Evolutionary conservation across 495 filamentous ascomycete species (phyloP).

Genomic region (Immersiella caudata): DNA sequence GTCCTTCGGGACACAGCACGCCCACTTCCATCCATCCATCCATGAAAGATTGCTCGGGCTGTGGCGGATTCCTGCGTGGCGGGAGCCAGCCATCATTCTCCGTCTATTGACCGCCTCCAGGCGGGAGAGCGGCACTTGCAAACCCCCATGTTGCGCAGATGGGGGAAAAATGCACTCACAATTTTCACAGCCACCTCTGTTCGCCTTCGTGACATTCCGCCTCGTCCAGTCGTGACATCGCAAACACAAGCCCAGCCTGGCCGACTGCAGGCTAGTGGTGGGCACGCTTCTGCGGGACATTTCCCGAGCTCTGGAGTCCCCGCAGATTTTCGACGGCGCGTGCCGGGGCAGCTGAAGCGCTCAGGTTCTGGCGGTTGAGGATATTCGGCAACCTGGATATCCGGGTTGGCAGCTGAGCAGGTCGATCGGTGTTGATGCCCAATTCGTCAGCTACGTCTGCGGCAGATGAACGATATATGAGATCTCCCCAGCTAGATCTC

Average conservation of each 20-base stretch:
- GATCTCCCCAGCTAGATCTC: background rate
- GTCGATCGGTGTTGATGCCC: background rate
- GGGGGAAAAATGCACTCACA: background rate
- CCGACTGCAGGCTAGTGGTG: background rate
- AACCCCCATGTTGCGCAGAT: background rate
- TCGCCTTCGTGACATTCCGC: background rate
- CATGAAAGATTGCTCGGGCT: background rate
- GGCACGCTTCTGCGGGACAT: background rate
- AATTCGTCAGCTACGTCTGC: background rate
- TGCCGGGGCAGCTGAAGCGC: background rate
- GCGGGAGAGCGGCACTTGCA: background rate
- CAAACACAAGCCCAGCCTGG: background rate
- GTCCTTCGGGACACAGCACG: background rate
- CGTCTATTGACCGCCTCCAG: background rate
- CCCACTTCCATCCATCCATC: background rate
- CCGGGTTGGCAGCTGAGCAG: background rate
- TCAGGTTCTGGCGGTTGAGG: background rate
- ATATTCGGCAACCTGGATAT: background rate
- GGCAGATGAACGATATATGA: background rate
- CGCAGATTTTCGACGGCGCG: background rate
- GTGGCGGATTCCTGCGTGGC: constrained; percentile 55
- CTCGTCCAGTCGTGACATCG: background rate
- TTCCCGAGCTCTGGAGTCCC: background rate
- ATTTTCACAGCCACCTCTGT: background rate
- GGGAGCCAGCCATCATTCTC: background rate